Evolutionary conservation across 371 early-diverging fungal species (phyloP), one percentile per base, ranked within the genome.

Genomic region (Zancudomyces culisetae): DNA sequence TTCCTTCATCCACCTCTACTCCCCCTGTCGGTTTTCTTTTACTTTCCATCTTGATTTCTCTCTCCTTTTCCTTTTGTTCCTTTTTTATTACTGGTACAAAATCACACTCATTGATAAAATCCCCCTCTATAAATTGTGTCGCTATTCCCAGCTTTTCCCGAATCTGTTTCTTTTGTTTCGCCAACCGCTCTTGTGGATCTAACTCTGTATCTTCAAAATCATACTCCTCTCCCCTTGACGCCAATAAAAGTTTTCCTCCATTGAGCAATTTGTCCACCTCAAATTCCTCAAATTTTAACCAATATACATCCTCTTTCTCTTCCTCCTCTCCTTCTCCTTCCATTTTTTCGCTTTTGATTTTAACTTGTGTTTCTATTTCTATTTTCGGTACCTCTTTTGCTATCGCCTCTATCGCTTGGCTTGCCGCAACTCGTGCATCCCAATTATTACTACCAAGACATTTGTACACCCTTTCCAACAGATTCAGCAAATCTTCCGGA

Each of bases 381-480:
- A 39, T 51, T 52, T 35, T 35, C 15, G 84, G 77, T 3, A 92
- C 89, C 60, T 90, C 81, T 30, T 73, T 66, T 27, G 89, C 87
- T 57, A 96, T 91, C 6, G 85, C 85, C 49, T 88, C 87, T 3
- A 97, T 64, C 20, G 97, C 94, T 52, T 80, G 78, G 0, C 87
- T 86, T 2, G 92, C 93, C 20, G 97, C 97, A 51, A 80, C 75
- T n/a, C 97, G 87, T 15, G 95, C 90, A 53, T 90, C 93, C 97
- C 97, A 94, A 54, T 75, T 78, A 65, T 78, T 79, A 63, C 83
- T 87, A 47, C 87, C 75, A 1, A 95, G 64, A 59, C 88, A 85
- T 39, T 52, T 54, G 52, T 60, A 51, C 65, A 90, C 89, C 56
- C 90, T 78, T 20, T 80, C 81, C 30, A 94, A 68, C 13, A 94